Conservation (phyloP, 768 basidiomycete species). For the Pisolithus sp. region DNA sequence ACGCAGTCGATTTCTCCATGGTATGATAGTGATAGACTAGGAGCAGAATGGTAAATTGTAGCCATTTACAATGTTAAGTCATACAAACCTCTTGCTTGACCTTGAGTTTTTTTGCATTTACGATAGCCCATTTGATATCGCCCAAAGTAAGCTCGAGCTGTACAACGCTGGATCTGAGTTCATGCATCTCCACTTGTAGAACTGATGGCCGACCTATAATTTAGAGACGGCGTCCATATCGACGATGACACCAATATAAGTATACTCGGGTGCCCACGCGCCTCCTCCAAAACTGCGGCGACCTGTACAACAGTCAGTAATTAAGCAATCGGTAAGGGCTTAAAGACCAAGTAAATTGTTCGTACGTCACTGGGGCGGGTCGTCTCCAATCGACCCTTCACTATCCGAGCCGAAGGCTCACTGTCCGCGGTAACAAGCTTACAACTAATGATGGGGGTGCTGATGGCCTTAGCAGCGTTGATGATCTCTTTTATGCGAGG, state of each 20-base stretch:
- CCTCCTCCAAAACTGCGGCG: conserved; percentile 89
- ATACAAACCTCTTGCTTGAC: conserved; percentile 72
- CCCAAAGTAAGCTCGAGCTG: conserved; percentile 91
- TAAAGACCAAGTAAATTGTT: conserved; percentile 15
- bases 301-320: conserved; percentile 37
- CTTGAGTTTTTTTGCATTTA: conserved; percentile 82
- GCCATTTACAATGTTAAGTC: background rate
- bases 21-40: conserved; percentile 72
- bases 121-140: conserved; percentile 89
- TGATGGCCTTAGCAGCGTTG: conserved; percentile 96
- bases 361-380: conserved; percentile 86
- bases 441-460: conserved; percentile 97
- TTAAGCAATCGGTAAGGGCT: background rate
- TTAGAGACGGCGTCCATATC: conserved; percentile 84
- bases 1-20: conserved; percentile 65
- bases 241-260: conserved; percentile 88
- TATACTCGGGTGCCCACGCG: conserved; percentile 90
- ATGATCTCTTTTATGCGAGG: conserved; percentile 99
- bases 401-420: conserved; percentile 94
- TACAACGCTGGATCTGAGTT: background rate
- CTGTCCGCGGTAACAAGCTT: conserved; percentile 79
- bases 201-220: conserved; percentile 54
- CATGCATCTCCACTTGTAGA: background rate
- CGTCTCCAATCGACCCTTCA: conserved; percentile 94
- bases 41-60: background rate